Evolutionary conservation across 495 filamentous ascomycete species (phyloP).

Genomic region (Niebla homalea): DNA sequence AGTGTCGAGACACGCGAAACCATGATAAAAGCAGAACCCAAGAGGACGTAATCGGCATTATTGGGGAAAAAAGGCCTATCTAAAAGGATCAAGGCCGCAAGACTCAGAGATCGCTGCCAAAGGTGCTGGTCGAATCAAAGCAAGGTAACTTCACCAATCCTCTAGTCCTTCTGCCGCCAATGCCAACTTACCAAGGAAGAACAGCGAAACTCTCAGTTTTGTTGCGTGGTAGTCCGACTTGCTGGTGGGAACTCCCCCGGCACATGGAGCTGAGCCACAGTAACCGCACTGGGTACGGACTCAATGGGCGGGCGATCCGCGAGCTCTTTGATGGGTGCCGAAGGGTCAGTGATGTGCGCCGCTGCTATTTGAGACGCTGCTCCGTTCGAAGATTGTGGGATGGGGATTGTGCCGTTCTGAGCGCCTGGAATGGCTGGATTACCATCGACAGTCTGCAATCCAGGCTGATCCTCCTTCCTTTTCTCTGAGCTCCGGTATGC

Average conservation of each 20-base stretch:
- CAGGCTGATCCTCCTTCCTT: conserved; percentile 8
- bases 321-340: conserved; percentile 7
- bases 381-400: not conserved
- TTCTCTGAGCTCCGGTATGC: conserved; percentile 3
- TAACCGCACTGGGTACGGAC: conserved; percentile 5
- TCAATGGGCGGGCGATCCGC: conserved; percentile 11
- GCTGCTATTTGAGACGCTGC: not conserved
- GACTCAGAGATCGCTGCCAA: too few relatives aligned
- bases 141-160: too few relatives aligned
- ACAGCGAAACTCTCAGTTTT: too few relatives aligned
- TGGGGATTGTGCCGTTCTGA: not conserved
- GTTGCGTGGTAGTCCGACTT: too few relatives aligned
- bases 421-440: not conserved
- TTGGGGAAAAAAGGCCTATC: too few relatives aligned
- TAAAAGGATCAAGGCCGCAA: too few relatives aligned
- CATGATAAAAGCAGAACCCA: too few relatives aligned
- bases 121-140: too few relatives aligned
- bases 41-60: too few relatives aligned
- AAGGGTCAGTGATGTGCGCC: conserved; percentile 2
- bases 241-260: conserved; percentile 15
- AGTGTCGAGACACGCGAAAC: too few relatives aligned
- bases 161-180: too few relatives aligned
- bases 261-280: conserved; percentile 14
- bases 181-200: too few relatives aligned
- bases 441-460: conserved; percentile 3